These are phyloP conservation scores for Suillus subalutaceus DNA, from an alignment of 768 basidiomycete genomes.

Conservation along the genomic window DNA sequence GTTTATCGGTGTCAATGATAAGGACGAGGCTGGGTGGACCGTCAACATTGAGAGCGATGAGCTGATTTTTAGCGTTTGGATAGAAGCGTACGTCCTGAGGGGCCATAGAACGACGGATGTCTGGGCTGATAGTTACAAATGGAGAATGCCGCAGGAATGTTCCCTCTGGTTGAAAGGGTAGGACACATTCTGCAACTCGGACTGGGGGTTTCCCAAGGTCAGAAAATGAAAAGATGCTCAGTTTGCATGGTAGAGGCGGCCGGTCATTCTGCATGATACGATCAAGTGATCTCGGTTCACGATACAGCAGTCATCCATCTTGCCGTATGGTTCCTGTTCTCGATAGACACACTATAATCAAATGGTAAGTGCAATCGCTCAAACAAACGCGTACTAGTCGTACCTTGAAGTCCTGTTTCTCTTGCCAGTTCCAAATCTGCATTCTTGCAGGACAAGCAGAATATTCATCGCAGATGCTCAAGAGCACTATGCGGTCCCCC, in stretches of 20 bases:
- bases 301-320: not conserved
- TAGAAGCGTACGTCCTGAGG: not conserved
- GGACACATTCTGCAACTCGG: not conserved
- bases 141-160: conserved; percentile 4
- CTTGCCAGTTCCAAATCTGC: conserved; percentile 5
- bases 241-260: not conserved
- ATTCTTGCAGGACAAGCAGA: not conserved
- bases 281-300: conserved; percentile 4
- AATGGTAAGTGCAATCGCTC: not conserved
- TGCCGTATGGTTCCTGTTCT: not conserved
- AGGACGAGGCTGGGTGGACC: conserved; percentile 1
- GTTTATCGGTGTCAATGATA: not conserved
- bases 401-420: conserved; percentile 5
- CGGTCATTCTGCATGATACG: not conserved
- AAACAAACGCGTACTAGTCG: not conserved
- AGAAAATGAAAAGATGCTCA: not conserved
- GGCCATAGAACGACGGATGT: not conserved
- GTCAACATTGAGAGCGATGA: conserved; percentile 2
- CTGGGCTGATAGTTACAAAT: not conserved
- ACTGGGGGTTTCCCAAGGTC: conserved; percentile 1
- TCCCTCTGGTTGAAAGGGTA: not conserved
- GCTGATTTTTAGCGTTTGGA: conserved; percentile 1
- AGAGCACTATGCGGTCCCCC: conserved; percentile 1
- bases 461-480: not conserved
- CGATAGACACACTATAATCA: not conserved